phyloP scores from a whole-genome alignment of 2,329 filamentous ascomycete species.

The Clonostachys solani region DNA sequence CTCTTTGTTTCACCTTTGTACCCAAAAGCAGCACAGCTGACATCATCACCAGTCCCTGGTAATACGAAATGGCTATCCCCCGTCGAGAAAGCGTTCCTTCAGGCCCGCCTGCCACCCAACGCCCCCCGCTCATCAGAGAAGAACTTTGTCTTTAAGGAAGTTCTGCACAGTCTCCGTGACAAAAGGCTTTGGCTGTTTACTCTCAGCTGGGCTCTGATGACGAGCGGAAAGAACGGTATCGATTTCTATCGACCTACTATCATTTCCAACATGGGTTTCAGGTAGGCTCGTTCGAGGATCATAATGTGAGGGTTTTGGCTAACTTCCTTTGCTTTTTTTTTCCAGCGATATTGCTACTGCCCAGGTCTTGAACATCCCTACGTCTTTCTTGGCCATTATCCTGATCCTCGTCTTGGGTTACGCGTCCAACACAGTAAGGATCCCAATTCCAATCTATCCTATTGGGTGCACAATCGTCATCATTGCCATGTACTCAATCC shows the following conservation, averaged over 20 bases:
- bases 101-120: conserved; percentile 38
- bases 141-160: conserved; percentile 32
- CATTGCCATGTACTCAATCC: conserved; percentile 36
- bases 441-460: conserved; percentile 37
- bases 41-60: conserved; percentile 27
- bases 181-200: conserved; percentile 38
- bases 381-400: conserved; percentile 31
- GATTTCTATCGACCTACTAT: conserved; percentile 36
- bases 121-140: conserved; percentile 32
- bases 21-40: no score
- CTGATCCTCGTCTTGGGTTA: conserved; percentile 35
- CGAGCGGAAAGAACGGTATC: conserved; percentile 33
- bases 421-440: conserved; percentile 31
- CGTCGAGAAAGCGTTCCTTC: conserved; percentile 42
- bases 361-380: conserved; percentile 44
- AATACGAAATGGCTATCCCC: conserved; percentile 38
- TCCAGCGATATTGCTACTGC: conserved; percentile 32
- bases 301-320: background rate
- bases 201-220: conserved; percentile 35
- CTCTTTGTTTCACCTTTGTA: no score
- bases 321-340: conserved; percentile 4
- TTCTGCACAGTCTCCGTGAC: conserved; percentile 30
- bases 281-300: conserved; percentile 6
- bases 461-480: conserved; percentile 35
- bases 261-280: conserved; percentile 27